Evolutionary conservation across 768 basidiomycete genomes (phyloP), one percentile per base, ranked within the genome.

Genomic region (Amanita rimosa): DNA sequence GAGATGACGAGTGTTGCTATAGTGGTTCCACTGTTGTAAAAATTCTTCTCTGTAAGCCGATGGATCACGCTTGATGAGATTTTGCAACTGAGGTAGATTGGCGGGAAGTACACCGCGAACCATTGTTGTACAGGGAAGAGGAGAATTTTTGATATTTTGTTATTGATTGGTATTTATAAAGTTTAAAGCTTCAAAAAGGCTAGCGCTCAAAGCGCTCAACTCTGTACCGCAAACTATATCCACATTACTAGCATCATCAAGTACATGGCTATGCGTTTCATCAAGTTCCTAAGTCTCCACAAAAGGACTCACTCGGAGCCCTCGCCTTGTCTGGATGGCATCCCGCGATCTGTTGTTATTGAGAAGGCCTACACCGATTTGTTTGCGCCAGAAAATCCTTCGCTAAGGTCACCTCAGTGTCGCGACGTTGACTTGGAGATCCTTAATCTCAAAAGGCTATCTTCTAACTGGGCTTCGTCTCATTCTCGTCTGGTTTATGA

Each of bases 1-100:
- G 53, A 99, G 86, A 58, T 90, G 79, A 29, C 88, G 79, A 48
- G 86, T 82, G 54, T 82, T 86, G 56, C 86, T 79, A 67, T 94
- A 98, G 64, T 95, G 90, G 52, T 88, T 89, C 85, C 92, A 96
- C 73, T 99, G 95, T 54, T 91, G 91, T 13, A 93, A 61, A 57
- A 98, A 99, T 57, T 99, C 96, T 53, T 98, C 95, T 61, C 79
- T 85, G 71, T 99, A 98, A 0, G 79, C 83, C 7, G 69, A 64
- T 3, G 95, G 88, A 62, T 96, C 91, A 38, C 96, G 78, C 62
- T 99, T 99, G 64, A 99, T 93, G 46, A 98, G 74, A 62, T 97
- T 97, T 64, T 98, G 95, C 6, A 99, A 75, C 60, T 96, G 91
- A 0, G 96, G 94, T 7, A 97, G 78, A 60, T 95, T 95, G 13